A percentile compares a stretch with the other conserved stretches of the same genome.
Evolutionary conservation across 2,329 filamentous ascomycete genomes (phyloP).

Genomic region (Phyllosticta citrichinensis): DNA sequence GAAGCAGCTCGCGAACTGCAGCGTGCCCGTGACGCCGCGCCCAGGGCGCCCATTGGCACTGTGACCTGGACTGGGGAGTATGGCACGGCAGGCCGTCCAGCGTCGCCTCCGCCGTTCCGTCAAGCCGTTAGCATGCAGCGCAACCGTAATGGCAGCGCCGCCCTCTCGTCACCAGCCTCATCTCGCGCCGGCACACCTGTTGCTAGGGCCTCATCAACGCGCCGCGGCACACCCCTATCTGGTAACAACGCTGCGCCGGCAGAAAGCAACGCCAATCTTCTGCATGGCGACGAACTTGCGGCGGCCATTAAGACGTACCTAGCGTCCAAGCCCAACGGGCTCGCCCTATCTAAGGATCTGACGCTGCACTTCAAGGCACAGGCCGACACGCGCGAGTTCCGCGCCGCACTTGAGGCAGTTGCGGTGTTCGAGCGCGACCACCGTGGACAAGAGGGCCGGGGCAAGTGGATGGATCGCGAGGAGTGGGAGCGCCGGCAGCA

Average conservation of each 20-base stretch:
- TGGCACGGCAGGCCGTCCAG: conserved; percentile 65
- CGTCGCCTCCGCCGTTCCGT: conserved; percentile 30
- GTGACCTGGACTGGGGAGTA: conserved; percentile 90
- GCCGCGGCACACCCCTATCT: conserved; percentile 18
- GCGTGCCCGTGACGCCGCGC: conserved; percentile 61
- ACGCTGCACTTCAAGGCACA: conserved; percentile 63
- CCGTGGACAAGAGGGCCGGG: background rate
- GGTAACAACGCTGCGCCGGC: background rate
- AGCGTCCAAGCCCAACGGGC: conserved; percentile 59
- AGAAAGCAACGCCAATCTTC: conserved; percentile 14
- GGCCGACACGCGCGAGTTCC: background rate
- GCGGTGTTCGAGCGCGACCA: background rate
- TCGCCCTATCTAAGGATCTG: conserved; percentile 71
- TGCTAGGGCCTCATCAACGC: conserved; percentile 22
- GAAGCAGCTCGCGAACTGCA: conserved; percentile 68
- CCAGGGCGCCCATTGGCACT: conserved; percentile 65
- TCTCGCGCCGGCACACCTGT: conserved; percentile 29
- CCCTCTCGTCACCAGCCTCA: conserved; percentile 33
- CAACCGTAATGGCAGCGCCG: conserved; percentile 26
- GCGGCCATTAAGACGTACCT: conserved; percentile 66
- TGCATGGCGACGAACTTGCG: conserved; percentile 35
- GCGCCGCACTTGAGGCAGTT: background rate
- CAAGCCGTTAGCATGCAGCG: conserved; percentile 31
- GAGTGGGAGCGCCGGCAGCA: background rate
- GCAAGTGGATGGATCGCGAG: background rate